Conservation (phyloP, 2,329 filamentous ascomycete species). For the Hyphodiscus sp. region DNA sequence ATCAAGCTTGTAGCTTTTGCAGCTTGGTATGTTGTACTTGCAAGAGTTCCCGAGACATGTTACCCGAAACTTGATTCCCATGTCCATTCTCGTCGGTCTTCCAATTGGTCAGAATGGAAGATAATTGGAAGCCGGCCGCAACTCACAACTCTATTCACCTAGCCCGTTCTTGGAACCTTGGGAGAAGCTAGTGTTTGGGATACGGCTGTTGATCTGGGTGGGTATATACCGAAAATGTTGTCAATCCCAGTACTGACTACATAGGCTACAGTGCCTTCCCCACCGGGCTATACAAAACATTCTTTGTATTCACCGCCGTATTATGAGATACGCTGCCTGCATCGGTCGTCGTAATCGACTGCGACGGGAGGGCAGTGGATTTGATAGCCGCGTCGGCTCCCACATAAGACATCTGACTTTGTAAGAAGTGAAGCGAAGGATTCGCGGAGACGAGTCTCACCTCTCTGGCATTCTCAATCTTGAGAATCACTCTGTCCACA, state of each 20-base stretch:
- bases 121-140: not conserved
- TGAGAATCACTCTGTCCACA: not conserved
- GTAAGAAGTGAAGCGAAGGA: not conserved
- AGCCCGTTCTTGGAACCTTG: constrained; percentile 32
- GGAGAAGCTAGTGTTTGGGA: not conserved
- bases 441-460: not conserved
- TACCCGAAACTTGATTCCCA: no score
- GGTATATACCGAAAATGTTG: constrained; percentile 25
- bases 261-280: constrained; percentile 30
- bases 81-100: constrained; percentile 34
- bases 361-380: not conserved
- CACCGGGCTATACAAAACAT: constrained; percentile 23
- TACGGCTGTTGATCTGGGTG: no score
- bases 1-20: constrained; percentile 32
- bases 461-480: not conserved
- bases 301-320: not conserved
- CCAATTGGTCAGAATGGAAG: constrained; percentile 1
- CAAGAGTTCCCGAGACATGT: constrained; percentile 37
- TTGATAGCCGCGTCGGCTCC: not conserved
- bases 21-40: constrained; percentile 33
- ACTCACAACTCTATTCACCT: constrained; percentile 18
- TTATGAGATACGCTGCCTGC: not conserved
- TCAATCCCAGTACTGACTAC: constrained; percentile 32
- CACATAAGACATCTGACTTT: not conserved
- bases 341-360: not conserved